These are phyloP conservation scores for Tarenaya hassleriana DNA, from an alignment of 345 rosid species.

Conservation along the genomic window DNA sequence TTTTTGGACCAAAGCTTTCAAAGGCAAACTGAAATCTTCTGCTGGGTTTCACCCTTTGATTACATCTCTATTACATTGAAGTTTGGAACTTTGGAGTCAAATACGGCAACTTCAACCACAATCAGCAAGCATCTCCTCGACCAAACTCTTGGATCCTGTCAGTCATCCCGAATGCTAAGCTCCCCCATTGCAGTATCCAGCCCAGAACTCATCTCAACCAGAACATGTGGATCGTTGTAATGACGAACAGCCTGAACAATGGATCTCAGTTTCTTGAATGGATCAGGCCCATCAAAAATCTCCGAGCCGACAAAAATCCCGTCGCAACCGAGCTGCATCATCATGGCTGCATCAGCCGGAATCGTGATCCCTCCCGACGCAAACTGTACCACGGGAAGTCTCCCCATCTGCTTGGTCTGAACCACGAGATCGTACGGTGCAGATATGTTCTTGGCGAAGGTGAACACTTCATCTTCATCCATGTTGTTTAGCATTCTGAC, in stretches of 20 bases:
- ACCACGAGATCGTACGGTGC: constrained; percentile 59
- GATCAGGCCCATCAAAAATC: constrained; percentile 41
- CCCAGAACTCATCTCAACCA: constrained; percentile 47
- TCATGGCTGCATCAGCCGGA: constrained; percentile 66
- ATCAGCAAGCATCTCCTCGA: constrained; percentile 19
- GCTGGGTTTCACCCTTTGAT: too few species aligned
- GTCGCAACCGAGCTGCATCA: constrained; percentile 75
- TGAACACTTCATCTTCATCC: constrained; percentile 77
- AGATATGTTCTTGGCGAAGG: constrained; percentile 56
- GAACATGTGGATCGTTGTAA: constrained; percentile 49
- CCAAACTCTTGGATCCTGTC: constrained; percentile 26
- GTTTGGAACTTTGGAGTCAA: not conserved
- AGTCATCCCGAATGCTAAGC: constrained; percentile 16
- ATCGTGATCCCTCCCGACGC: constrained; percentile 72
- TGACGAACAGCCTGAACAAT: constrained; percentile 60
- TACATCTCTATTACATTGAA: too few species aligned
- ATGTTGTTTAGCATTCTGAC: constrained; percentile 49
- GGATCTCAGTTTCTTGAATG: constrained; percentile 40
- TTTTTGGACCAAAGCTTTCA: too few species aligned
- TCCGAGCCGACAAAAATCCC: constrained; percentile 69
- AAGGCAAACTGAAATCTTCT: too few species aligned
- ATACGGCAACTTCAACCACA: too few species aligned
- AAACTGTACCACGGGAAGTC: constrained; percentile 62
- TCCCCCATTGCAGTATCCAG: constrained; percentile 30
- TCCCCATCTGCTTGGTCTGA: constrained; percentile 70